Evolutionary conservation across 176 grass and related monocot species (phyloP), one percentile per base, ranked within the genome.

Genomic region (Melocanna baccifera): DNA sequence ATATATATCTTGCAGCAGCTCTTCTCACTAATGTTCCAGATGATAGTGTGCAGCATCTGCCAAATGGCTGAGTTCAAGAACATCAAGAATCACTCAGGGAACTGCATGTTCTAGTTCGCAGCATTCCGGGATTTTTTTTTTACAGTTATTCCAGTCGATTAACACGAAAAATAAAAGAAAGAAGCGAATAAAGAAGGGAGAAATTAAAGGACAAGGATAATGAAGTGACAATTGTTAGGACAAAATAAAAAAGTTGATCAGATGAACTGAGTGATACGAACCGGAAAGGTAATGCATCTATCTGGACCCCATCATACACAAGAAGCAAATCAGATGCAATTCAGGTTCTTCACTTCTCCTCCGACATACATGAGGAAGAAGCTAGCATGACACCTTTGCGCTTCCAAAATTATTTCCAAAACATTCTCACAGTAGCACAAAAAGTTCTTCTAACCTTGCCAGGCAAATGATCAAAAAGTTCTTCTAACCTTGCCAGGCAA

Each of bases 301-400:
- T 58, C 63, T 25, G 22, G 25, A n/a, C 20, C 66, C 29, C 7
- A 53, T 39, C 7, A 52, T 30, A 68, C 29, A 80, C 19, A 68
- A 16, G 15, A 47, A 79, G 45, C 45, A 67, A 37, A 64, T 62
- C 42, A 15, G 76, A 50, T 66, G 77, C 19, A 73, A 37, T 63
- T 62, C 69, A 23, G 58, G 37, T 45, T 82, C 65, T 55, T 45
- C 79, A 82, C 79, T 57, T 56, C 79, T 81, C 62, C 4, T 29
- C 45, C 70, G 70, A 73, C 70, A 73, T 50, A 19, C 43, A 18
- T 46, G 34, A 48, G 12, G 15, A 70, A 45, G 10, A 70, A 45
- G 40, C 3, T 15, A 39, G 36, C 28, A n/a, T 52, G 77, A 22
- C 64, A 55, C 36, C 22, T 42, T 9, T 16, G 74, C 3, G 0